Base-by-base conservation (phyloP, 2,329 filamentous ascomycete species). In the Sporothrix globosa region DNA sequence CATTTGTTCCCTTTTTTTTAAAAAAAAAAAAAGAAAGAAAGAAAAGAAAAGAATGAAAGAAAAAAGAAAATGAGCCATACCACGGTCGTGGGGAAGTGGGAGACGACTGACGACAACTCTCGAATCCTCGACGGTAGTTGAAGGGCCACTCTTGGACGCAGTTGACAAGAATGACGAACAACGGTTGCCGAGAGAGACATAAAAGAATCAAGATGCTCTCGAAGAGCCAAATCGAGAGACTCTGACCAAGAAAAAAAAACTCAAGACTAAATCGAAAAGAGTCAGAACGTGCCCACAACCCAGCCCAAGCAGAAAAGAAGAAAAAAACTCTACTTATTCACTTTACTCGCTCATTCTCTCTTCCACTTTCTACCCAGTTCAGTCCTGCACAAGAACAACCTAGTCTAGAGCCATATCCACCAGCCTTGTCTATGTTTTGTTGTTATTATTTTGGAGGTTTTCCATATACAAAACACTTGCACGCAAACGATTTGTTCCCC, bases 81-180 rank as follows among this genome's bases (percentile, higher is more conserved):
- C n/a, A 46, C 5, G 41, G 39, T 39, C 13, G n/a, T 39, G 41
- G 58, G 30, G 54, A 39, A 4, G 34, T 34, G 34, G 34, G 21
- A 44, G 56, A 60, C 11, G 56, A 63, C n/a, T 46, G 58, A 63
- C 58, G 58, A 63, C 58, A 63, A 39, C 30, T 10, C n/a, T 53
- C 41, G 48, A 52, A 24, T 39, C 65, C 48, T 67, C 50, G 48
- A 41, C 63, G 17, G 9, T 24, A 39, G 63, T 24, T 27, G 48
- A 30, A 46, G 41, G 65, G 30, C 65, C 65, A 44, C 48, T 27
- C 54, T 30, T 67, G 65, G 65, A 53, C 65, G 54, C 65, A 54
- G 65, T 44, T 56, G 52, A 30, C 50, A 48, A 41, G 46, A 48
- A 3, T 46, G 58, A 46, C 39, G 39, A 46, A 63, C 58, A 27